phyloP scores from a whole-genome alignment of 306 rosid species.

The Cucurbita moschata region DNA sequence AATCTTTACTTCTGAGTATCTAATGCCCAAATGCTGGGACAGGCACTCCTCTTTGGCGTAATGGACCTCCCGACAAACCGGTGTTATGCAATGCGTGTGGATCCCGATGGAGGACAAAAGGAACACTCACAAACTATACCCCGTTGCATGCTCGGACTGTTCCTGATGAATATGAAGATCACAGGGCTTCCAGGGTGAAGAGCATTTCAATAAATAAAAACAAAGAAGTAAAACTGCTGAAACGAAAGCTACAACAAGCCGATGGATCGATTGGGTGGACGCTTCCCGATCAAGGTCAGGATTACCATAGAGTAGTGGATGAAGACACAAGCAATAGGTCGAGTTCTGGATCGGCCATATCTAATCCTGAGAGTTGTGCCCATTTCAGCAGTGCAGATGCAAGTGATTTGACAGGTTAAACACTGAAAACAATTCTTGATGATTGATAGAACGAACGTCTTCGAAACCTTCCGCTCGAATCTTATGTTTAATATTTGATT shows the following conservation, averaged over 20 bases:
- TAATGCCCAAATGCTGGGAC: conserved; percentile 12
- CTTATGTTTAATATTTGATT: not conserved
- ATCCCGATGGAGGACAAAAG: conserved; percentile 99
- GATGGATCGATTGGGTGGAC: conserved; percentile 28
- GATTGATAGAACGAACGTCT: not conserved
- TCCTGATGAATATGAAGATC: conserved; percentile 70
- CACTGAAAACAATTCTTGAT: conserved; percentile 5
- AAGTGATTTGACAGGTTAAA: conserved; percentile 93
- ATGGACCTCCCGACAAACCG: conserved; percentile 97
- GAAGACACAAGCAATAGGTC: conserved; percentile 88
- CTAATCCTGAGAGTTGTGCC: conserved; percentile 91
- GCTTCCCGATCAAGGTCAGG: conserved; percentile 42
- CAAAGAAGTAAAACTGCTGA: conserved; percentile 59
- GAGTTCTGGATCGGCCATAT: conserved; percentile 91
- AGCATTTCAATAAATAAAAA: conserved; percentile 52
- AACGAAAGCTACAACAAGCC: conserved; percentile 52
- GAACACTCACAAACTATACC: conserved; percentile 90
- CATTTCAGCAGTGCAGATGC: conserved; percentile 71
- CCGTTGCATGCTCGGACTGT: conserved; percentile 93
- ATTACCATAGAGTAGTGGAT: conserved; percentile 43
- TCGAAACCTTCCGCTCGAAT: not conserved
- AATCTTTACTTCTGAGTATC: conserved; percentile 7
- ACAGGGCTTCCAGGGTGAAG: conserved; percentile 52
- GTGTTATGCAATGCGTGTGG: conserved; percentile 98
- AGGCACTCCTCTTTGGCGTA: conserved; percentile 99